These are phyloP conservation scores for Rhodosporidiobolus sp. DNA, from an alignment of 768 basidiomycete genomes.

Conservation along the genomic window DNA sequence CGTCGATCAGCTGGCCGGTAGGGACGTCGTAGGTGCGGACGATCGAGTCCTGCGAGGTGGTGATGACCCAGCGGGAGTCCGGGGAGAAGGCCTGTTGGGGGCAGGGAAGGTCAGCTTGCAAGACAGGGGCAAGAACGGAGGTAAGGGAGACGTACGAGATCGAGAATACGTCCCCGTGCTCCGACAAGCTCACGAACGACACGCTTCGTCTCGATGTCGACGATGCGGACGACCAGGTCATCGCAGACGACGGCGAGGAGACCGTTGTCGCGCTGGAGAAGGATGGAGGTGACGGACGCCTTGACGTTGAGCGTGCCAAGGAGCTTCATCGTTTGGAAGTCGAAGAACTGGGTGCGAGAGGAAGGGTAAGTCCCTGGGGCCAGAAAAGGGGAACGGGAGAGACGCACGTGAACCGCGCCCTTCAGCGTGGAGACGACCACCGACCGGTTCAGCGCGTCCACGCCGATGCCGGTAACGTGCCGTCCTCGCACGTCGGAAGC, in stretches of 20 bases:
- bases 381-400: neutral
- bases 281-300: slow-evolving; percentile 66
- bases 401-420: slow-evolving; percentile 79
- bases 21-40: slow-evolving; percentile 96
- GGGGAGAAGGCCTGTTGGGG: slow-evolving; percentile 77
- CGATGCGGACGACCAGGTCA: slow-evolving; percentile 74
- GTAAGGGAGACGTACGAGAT: slow-evolving; percentile 63
- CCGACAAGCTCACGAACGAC: slow-evolving; percentile 85
- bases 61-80: slow-evolving; percentile 89
- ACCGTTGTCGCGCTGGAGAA: slow-evolving; percentile 78
- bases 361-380: neutral
- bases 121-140: neutral
- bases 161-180: slow-evolving; percentile 78
- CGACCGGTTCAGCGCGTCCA: slow-evolving; percentile 75
- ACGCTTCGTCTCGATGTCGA: slow-evolving; percentile 85
- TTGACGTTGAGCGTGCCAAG: slow-evolving; percentile 66
- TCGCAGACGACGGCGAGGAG: slow-evolving; percentile 79
- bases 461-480: slow-evolving; percentile 74
- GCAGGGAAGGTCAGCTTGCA: neutral
- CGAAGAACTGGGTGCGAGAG: slow-evolving; percentile 73
- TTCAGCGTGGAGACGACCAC: slow-evolving; percentile 83
- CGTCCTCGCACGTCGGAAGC: slow-evolving; percentile 54
- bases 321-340: slow-evolving; percentile 81
- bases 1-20: slow-evolving; percentile 85
- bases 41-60: slow-evolving; percentile 80